Percentiles rank a stretch among this genome's conserved stretches.
These are phyloP conservation scores for Auriscalpium orientale DNA, from an alignment of 768 basidiomycete genomes.

Conservation along the genomic window DNA sequence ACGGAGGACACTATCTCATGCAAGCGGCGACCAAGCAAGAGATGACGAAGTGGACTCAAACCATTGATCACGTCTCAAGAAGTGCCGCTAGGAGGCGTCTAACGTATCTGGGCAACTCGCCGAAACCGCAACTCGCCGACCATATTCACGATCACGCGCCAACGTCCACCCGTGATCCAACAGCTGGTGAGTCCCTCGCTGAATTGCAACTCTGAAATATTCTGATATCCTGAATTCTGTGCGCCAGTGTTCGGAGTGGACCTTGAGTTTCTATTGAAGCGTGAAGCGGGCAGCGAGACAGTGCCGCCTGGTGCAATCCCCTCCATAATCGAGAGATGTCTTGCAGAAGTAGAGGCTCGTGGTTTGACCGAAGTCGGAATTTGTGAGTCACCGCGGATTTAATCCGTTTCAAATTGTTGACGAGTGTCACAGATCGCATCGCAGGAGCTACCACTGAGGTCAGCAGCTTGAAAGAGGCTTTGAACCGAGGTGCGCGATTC, in stretches of 20 bases:
- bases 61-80: slow-evolving; percentile 62
- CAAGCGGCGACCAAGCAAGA: slow-evolving; percentile 67
- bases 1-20: slow-evolving; percentile 76
- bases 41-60: slow-evolving; percentile 72
- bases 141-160: slow-evolving; percentile 60
- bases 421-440: slow-evolving; percentile 56
- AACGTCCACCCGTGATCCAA: slow-evolving; percentile 59
- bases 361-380: slow-evolving; percentile 80
- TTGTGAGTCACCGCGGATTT: slow-evolving; percentile 39
- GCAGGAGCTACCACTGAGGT: slow-evolving; percentile 71
- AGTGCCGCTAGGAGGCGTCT: slow-evolving; percentile 69
- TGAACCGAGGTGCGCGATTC: slow-evolving; percentile 54
- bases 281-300: slow-evolving; percentile 48
- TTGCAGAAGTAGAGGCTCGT: slow-evolving; percentile 64
- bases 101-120: slow-evolving; percentile 71
- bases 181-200: slow-evolving; percentile 46
- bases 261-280: slow-evolving; percentile 55
- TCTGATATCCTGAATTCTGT: neutral
- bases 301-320: slow-evolving; percentile 56
- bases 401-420: neutral
- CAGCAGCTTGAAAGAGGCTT: slow-evolving; percentile 59
- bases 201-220: slow-evolving; percentile 28
- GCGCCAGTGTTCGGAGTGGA: slow-evolving; percentile 59
- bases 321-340: slow-evolving; percentile 53
- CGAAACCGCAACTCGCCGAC: slow-evolving; percentile 68